phyloP scores from a whole-genome alignment of 2,329 filamentous ascomycete genomes.

The Dactylellina drechsleri region DNA sequence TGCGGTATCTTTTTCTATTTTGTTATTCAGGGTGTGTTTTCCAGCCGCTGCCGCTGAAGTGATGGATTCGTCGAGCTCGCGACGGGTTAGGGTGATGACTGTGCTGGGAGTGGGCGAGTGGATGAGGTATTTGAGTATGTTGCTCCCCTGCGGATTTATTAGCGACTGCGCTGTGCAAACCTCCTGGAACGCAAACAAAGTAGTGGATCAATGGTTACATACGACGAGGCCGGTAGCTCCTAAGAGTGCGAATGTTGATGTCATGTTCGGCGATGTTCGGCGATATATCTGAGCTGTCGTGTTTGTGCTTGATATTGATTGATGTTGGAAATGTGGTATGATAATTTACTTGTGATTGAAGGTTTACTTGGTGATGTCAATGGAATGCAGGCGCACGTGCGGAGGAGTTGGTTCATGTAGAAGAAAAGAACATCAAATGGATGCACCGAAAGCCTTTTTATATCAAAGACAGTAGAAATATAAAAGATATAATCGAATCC shows the following conservation, averaged over 20 bases:
- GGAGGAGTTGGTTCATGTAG: too few relatives aligned
- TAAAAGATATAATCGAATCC: too few relatives aligned
- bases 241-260: slow-evolving; percentile 40
- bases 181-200: neutral
- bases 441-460: too few relatives aligned
- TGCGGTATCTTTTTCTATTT: slow-evolving; percentile 67
- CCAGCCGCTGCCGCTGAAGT: slow-evolving; percentile 60
- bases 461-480: too few relatives aligned
- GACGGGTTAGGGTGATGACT: slow-evolving; percentile 65
- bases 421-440: too few relatives aligned
- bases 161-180: slow-evolving; percentile 8
- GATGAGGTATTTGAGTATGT: slow-evolving; percentile 73
- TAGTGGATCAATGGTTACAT: slow-evolving; percentile 8
- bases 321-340: too few relatives aligned
- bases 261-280: slow-evolving; percentile 13
- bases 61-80: slow-evolving; percentile 67
- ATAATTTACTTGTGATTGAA: too few relatives aligned
- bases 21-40: slow-evolving; percentile 65
- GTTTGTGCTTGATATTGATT: neutral
- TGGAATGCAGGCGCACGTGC: too few relatives aligned
- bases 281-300: slow-evolving; percentile 12
- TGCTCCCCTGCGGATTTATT: slow-evolving; percentile 67
- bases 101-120: slow-evolving; percentile 61
- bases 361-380: too few relatives aligned
- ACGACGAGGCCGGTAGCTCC: slow-evolving; percentile 52